Evolutionary conservation across 2,329 filamentous ascomycete species (phyloP).

Genomic region (Chrysoporthe deuterocubensis): DNA sequence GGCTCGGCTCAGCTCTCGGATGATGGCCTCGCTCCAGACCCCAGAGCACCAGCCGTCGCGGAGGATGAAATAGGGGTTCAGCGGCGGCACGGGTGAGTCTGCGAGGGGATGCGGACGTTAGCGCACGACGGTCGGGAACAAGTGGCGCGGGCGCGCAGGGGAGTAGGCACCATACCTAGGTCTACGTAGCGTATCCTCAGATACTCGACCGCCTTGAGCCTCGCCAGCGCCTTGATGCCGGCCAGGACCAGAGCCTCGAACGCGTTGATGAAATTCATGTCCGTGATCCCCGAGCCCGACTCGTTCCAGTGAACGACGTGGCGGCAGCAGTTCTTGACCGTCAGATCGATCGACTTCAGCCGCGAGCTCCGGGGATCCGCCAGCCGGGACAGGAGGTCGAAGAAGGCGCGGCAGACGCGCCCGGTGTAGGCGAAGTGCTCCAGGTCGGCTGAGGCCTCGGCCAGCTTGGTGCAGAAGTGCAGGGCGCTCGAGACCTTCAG

Average conservation of each 20-base stretch:
- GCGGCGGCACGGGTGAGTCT: slow-evolving; percentile 71
- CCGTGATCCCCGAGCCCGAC: slow-evolving; percentile 70
- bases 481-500: slow-evolving; percentile 61
- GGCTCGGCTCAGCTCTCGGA: slow-evolving; percentile 61
- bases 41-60: slow-evolving; percentile 65
- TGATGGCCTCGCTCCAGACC: slow-evolving; percentile 72
- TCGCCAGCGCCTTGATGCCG: slow-evolving; percentile 63
- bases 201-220: slow-evolving; percentile 63
- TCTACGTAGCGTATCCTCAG: slow-evolving; percentile 77
- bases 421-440: slow-evolving; percentile 75
- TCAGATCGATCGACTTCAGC: slow-evolving; percentile 70
- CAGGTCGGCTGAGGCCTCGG: slow-evolving; percentile 61
- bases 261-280: slow-evolving; percentile 71
- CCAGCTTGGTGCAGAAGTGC: slow-evolving; percentile 70
- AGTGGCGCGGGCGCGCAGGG: not conserved
- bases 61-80: slow-evolving; percentile 75
- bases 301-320: slow-evolving; percentile 60
- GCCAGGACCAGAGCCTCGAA: slow-evolving; percentile 72
- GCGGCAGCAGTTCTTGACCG: slow-evolving; percentile 76
- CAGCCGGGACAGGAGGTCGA: slow-evolving; percentile 58
- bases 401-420: slow-evolving; percentile 71
- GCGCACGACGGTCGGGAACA: not conserved
- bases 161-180: slow-evolving; percentile 52
- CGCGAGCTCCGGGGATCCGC: slow-evolving; percentile 53
- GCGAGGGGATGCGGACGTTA: not conserved